phyloP scores from a whole-genome alignment of 148 eudicot species.

The Spergularia bocconei region DNA sequence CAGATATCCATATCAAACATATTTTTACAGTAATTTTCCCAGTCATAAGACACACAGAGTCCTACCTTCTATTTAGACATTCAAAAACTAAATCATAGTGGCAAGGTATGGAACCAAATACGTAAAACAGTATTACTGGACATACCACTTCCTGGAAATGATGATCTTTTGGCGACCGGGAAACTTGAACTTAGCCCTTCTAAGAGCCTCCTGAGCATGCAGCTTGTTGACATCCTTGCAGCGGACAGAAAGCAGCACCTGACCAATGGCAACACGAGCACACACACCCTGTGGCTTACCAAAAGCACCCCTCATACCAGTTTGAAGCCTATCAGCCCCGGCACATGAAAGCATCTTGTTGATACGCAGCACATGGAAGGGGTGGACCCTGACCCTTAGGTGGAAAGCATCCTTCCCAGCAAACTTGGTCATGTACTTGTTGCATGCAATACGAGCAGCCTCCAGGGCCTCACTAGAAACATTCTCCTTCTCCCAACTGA shows the following conservation, averaged over 20 bases:
- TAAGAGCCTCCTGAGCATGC: constrained; percentile 42
- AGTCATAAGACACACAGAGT: too few relatives aligned
- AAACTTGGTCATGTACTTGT: constrained; percentile 40
- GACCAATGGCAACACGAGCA: constrained; percentile 43
- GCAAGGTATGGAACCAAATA: too few relatives aligned
- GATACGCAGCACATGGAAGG: constrained; percentile 43
- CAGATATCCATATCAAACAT: too few relatives aligned
- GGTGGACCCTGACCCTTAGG: constrained; percentile 40
- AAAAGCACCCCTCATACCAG: constrained; percentile 46
- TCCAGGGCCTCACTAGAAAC: constrained; percentile 46
- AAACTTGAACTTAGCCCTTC: constrained; percentile 50
- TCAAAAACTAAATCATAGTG: too few relatives aligned
- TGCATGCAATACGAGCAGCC: constrained; percentile 46
- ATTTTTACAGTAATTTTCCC: too few relatives aligned
- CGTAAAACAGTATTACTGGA: neutral
- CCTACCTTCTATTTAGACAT: too few relatives aligned
- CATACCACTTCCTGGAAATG: constrained; percentile 42
- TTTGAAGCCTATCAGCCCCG: constrained; percentile 47
- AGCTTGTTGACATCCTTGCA: constrained; percentile 38
- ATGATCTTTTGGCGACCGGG: constrained; percentile 48
- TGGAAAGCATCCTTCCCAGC: constrained; percentile 44
- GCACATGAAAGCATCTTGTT: constrained; percentile 51
- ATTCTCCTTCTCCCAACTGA: constrained; percentile 52
- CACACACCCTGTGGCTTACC: constrained; percentile 39
- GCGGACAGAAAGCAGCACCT: constrained; percentile 40